A percentile compares a stretch with the other conserved stretches of the same genome.
These are phyloP conservation scores for Aulographum hederae DNA, from an alignment of 2,329 filamentous ascomycete species.

Conservation along the genomic window DNA sequence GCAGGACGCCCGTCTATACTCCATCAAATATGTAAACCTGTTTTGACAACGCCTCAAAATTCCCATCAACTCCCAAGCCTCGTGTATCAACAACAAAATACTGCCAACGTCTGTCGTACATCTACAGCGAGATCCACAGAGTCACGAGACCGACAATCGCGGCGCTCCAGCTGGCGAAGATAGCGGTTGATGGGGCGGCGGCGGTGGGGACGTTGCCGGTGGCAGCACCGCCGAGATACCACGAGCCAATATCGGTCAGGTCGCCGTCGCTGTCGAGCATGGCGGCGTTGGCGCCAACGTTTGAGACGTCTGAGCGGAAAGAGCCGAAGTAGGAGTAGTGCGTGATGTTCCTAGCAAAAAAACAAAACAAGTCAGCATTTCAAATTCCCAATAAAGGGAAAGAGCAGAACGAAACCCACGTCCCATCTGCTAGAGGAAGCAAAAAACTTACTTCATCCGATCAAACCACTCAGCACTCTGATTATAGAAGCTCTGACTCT, in stretches of 20 bases:
- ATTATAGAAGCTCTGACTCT: conserved; percentile 51
- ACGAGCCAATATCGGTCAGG: conserved; percentile 57
- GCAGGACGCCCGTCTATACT: no score
- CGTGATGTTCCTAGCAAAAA: conserved; percentile 32
- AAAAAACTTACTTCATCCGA: conserved; percentile 26
- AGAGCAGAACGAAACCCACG: background rate
- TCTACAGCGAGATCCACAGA: no score
- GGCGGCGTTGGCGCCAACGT: conserved; percentile 54
- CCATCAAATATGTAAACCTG: no score
- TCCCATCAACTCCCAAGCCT: no score
- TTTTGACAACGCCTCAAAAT: no score
- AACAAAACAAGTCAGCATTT: background rate
- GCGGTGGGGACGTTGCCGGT: conserved; percentile 19
- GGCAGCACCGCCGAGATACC: conserved; percentile 47
- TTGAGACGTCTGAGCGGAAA: conserved; percentile 51
- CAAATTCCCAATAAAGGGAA: no score
- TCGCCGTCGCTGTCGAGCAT: conserved; percentile 51
- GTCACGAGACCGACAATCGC: no score
- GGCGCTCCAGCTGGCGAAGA: no score
- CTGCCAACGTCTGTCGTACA: no score
- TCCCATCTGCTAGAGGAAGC: background rate
- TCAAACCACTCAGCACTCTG: conserved; percentile 49
- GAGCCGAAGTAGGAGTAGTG: conserved; percentile 62
- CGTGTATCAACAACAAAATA: no score
- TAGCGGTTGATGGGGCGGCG: no score